Percentiles rank a stretch among this genome's conserved stretches.
These are phyloP conservation scores for Bathelium albidoporum DNA, from an alignment of 495 filamentous ascomycete species.

Conservation along the genomic window DNA sequence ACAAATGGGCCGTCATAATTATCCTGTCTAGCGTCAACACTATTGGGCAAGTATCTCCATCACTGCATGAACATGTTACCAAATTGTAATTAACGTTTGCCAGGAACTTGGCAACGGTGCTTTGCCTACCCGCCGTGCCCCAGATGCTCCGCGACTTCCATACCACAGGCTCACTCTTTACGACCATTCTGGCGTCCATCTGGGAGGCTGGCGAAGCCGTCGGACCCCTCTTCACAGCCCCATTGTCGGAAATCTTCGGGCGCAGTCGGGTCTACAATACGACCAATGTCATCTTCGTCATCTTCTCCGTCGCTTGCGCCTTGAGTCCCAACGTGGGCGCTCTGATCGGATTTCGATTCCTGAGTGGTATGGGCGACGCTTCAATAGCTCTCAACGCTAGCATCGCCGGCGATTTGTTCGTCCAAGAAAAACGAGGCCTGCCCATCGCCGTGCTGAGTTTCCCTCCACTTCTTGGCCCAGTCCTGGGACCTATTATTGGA, in stretches of 20 bases:
- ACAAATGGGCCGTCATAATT: not conserved
- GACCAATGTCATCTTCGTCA: constrained; percentile 42
- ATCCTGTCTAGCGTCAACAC: not conserved
- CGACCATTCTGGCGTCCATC: no score
- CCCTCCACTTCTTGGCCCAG: constrained; percentile 56
- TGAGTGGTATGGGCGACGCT: constrained; percentile 40
- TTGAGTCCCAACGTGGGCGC: constrained; percentile 44
- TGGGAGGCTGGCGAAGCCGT: constrained; percentile 29
- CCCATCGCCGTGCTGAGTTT: constrained; percentile 56
- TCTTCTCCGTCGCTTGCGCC: constrained; percentile 49
- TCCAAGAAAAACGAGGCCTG: constrained; percentile 52
- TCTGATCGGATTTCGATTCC: constrained; percentile 47
- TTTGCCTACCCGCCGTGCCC: no score
- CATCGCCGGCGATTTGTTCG: constrained; percentile 56
- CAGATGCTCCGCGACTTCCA: no score
- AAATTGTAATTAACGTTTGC: not conserved
- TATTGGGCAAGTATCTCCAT: not conserved
- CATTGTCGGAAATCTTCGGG: constrained; percentile 56
- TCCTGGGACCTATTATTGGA: constrained; percentile 33
- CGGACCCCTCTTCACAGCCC: constrained; percentile 47
- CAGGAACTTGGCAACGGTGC: no score
- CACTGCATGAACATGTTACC: not conserved
- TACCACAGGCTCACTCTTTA: no score
- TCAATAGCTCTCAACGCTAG: constrained; percentile 34
- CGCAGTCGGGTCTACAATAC: constrained; percentile 45